Percentiles rank a stretch among this genome's conserved stretches.
phyloP scores from a whole-genome alignment of 148 eudicot genomes.

The Rheum nobile region DNA sequence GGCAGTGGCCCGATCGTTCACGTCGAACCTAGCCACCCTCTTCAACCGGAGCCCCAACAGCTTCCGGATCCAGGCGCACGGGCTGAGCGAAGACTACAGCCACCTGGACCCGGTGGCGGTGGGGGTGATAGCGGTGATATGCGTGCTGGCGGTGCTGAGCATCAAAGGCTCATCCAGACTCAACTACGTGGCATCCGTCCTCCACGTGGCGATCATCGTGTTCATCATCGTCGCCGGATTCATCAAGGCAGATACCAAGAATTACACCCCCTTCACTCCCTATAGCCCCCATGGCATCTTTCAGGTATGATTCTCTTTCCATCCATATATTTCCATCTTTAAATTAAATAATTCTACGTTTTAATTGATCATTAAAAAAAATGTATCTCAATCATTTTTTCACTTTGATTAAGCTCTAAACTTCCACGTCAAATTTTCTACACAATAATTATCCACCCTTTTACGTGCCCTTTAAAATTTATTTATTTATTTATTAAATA shows the following conservation, averaged over 20 bases:
- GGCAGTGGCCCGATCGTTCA: slow-evolving; percentile 62
- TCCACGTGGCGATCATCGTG: slow-evolving; percentile 23
- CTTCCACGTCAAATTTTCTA: no score
- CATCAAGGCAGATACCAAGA: slow-evolving; percentile 19
- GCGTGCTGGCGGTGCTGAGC: slow-evolving; percentile 27
- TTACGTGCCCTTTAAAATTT: no score
- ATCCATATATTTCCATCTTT: no score
- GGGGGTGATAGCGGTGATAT: slow-evolving; percentile 15
- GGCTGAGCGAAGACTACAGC: slow-evolving; percentile 22
- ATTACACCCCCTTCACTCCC: slow-evolving; percentile 19
- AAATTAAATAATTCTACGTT: no score
- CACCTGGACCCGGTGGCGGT: slow-evolving; percentile 45
- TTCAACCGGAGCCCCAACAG: slow-evolving; percentile 28
- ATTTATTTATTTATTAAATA: no score
- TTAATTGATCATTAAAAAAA: no score
- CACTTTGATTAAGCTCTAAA: no score
- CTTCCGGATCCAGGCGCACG: slow-evolving; percentile 23
- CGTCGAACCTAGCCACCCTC: slow-evolving; percentile 62
- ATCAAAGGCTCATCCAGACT: slow-evolving; percentile 34
- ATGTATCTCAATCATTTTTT: no score
- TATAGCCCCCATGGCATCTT: slow-evolving; percentile 23
- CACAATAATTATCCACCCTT: no score
- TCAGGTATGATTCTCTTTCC: background rate
- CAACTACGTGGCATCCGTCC: slow-evolving; percentile 28
- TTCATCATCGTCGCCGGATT: slow-evolving; percentile 36